Base-by-base conservation (phyloP, 768 basidiomycete species). In the Infundibulicybe gibba region DNA sequence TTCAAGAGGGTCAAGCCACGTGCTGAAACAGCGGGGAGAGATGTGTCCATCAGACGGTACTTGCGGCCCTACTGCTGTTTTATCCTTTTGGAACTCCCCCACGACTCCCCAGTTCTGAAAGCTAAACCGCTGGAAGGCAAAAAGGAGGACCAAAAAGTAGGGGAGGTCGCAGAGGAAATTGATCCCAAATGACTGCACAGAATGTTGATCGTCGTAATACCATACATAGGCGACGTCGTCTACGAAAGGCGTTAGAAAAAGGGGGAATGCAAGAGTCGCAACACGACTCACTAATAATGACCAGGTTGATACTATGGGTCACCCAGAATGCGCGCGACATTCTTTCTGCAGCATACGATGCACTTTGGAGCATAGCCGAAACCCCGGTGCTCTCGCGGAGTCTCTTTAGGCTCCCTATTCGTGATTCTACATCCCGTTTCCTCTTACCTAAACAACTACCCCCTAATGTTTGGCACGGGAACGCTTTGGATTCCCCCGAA, bases 131-230 rank as follows among this genome's bases (percentile, higher is more conserved):
- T 62, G 57, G 34, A 61, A 58, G 25, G 41, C 32, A 34, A 61
- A 32, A 21, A 63, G 54, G 11, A 64, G 57, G 20, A 63, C 49
- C 10, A 61, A 48, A 40, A 61, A 54, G 20, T 54, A 50, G 19
- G 61, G 62, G 31, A 58, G 54, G 30, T 62, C 50, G 13, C 47
- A 40, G 16, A 63, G 48, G 46, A 63, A 55, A 42, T 54, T 54
- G 12, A 64, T 51, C n/a, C 55, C 60, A 10, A 46, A 32, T 6
- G 58, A 56, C 45, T 54, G 54, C 20, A 66, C 51, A 8, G 56
- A 46, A 8, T 63, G 60, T 40, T 57, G 50, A 16, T 51, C 43
- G 46, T 66, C 63, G 38, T 52, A 58, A 34, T 50, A 61, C 52
- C 57, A 64, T 25, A 59, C 39, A 21, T 53, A 61, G n/a, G 57